phyloP scores from a whole-genome alignment of 2,329 filamentous ascomycete genomes.

The Aspergillus flavus region DNA sequence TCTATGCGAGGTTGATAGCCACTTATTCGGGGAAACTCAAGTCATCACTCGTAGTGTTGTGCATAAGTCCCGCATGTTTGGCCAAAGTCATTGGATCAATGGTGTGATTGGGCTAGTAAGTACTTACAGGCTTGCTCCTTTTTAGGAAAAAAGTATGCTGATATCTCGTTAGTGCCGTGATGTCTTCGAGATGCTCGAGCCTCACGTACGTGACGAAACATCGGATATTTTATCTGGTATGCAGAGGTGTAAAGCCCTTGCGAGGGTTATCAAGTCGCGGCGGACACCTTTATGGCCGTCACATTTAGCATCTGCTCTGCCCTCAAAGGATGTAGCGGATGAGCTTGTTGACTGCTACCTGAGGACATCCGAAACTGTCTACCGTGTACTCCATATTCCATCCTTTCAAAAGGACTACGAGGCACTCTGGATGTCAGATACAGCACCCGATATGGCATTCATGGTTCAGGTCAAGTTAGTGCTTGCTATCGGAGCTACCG shows the following conservation, averaged over 20 bases:
- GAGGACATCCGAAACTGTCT: conserved; percentile 56
- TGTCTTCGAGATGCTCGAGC: conserved; percentile 50
- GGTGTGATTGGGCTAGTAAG: conserved; percentile 48
- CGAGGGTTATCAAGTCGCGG: conserved; percentile 54
- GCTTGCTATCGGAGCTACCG: conserved; percentile 57
- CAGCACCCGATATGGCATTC: conserved; percentile 46
- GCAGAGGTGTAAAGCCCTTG: conserved; percentile 57
- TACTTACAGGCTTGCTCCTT: not conserved
- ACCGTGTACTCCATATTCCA: conserved; percentile 60
- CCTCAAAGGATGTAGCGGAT: conserved; percentile 48
- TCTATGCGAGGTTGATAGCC: conserved; percentile 45
- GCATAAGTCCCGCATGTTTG: conserved; percentile 59
- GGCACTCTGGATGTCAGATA: conserved; percentile 47
- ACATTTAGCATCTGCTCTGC: conserved; percentile 47
- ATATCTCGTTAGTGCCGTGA: conserved; percentile 17
- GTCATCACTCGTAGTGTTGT: conserved; percentile 48
- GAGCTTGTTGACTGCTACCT: conserved; percentile 57
- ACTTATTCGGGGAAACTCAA: conserved; percentile 32
- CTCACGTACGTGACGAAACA: conserved; percentile 39
- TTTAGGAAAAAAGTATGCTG: not conserved
- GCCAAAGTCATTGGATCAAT: conserved; percentile 60
- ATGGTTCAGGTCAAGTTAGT: conserved; percentile 61
- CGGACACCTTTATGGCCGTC: conserved; percentile 54
- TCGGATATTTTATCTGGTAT: conserved; percentile 44
- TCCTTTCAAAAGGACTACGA: conserved; percentile 60